phyloP scores from a whole-genome alignment of 495 filamentous ascomycete genomes.

The Lepidopterella palustris region DNA sequence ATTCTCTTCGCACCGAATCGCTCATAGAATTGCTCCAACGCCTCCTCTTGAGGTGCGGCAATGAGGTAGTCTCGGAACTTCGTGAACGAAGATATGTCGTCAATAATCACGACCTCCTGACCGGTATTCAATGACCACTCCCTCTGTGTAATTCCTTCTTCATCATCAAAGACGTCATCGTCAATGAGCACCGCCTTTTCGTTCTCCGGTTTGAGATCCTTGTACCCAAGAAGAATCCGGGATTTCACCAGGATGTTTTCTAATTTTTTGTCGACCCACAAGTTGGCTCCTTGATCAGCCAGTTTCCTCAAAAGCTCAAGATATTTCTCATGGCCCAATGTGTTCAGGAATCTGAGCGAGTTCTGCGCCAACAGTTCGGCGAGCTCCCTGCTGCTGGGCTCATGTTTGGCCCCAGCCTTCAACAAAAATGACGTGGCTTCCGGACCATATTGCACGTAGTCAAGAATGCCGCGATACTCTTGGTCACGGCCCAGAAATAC shows the following conservation, averaged over 20 bases:
- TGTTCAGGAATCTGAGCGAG: conserved; percentile 68
- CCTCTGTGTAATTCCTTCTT: conserved; percentile 67
- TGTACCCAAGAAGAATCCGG: conserved; percentile 71
- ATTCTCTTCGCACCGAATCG: conserved; percentile 54
- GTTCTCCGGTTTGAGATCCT: conserved; percentile 36
- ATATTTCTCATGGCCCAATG: conserved; percentile 78
- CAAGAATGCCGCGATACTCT: conserved; percentile 81
- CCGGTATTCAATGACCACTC: conserved; percentile 68
- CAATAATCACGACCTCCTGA: conserved; percentile 67
- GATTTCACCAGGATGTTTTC: conserved; percentile 68
- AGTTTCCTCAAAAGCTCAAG: conserved; percentile 70
- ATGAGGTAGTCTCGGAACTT: conserved; percentile 76
- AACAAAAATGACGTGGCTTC: conserved; percentile 84
- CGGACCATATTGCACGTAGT: conserved; percentile 88
- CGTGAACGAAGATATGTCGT: conserved; percentile 79
- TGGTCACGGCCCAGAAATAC: conserved; percentile 56
- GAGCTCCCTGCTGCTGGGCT: conserved; percentile 80
- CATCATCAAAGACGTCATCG: conserved; percentile 46
- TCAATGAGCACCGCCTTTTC: conserved; percentile 32
- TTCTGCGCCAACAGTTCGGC: conserved; percentile 70
- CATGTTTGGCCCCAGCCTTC: conserved; percentile 78
- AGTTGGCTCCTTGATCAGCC: conserved; percentile 55
- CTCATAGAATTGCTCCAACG: conserved; percentile 75
- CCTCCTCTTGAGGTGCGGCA: conserved; percentile 81
- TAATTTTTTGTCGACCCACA: conserved; percentile 74